Evolutionary conservation across 306 rosid species (phyloP), one percentile per base, ranked within the genome.

Genomic region (Cicer bijugum): DNA sequence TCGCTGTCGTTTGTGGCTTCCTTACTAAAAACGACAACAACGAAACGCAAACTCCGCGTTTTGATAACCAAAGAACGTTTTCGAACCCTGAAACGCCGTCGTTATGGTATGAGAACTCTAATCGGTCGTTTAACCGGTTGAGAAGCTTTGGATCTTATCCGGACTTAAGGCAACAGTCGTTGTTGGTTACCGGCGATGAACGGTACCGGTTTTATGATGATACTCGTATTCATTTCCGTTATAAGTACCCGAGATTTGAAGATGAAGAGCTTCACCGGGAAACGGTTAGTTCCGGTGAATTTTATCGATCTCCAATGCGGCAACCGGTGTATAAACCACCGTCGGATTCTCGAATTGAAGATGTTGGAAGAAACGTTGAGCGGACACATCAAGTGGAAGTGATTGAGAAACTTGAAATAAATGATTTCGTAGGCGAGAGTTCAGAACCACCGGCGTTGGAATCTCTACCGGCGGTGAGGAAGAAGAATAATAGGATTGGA

Each of bases 1-100:
- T 93, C 40, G 98, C 98, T 81, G 83, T 93, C 76, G 78, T 87
- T 75, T 93, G 98, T 10, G 98, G 89, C 6, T 93, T 93, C 60
- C 93, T 93, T 14, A 67, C 89, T 39, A 82, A 88, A 80, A 91
- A 70, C 63, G 82, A 64, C 69, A 76, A 12, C 17, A 5, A 16
- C 42, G 76, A 85, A 39, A 66, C 55, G 0, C 37, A 38, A n/a
- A 74, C 69, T 7, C 68, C 84, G 2, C 81, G 80, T 48, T 83
- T 76, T 6, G 15, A 11, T 0, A 12, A 11, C 9, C 72, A 2
- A 6, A 60, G 62, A 55, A 65, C 42, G 17, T 53, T 71, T 12
- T 69, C 89, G 2, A 78, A 71, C 44, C 87, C 90, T 12, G 70
- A 81, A 19, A 83, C 76, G 6, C 89, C 92, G 0, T 75, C 76